Percentiles rank a stretch among this genome's conserved stretches.
Evolutionary conservation across 202 grass and related monocot species (phyloP).

Genomic region (Brachypodium distachyon): DNA sequence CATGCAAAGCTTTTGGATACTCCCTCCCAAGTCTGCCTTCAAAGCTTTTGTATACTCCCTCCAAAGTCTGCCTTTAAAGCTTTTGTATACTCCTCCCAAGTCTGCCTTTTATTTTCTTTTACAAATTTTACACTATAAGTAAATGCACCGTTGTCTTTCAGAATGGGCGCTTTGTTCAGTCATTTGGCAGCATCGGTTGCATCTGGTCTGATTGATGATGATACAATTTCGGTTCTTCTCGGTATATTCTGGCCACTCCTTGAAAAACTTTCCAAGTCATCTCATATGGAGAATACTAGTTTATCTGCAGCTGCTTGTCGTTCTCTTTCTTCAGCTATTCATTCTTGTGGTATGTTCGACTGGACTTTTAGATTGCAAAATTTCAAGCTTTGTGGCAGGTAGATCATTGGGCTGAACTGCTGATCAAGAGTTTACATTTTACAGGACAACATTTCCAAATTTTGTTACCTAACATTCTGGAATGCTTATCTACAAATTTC

Average conservation of each 20-base stretch:
- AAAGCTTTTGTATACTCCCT: not conserved
- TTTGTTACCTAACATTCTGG: conserved; percentile 75
- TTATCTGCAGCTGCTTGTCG: conserved; percentile 80
- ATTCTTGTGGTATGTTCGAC: conserved; percentile 59
- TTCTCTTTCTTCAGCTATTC: conserved; percentile 78
- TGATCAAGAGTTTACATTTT: conserved; percentile 26
- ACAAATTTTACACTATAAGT: not conserved
- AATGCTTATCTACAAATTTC: conserved; percentile 84
- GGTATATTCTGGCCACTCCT: conserved; percentile 84
- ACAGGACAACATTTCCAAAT: conserved; percentile 67
- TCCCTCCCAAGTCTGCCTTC: not conserved
- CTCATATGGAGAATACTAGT: conserved; percentile 77
- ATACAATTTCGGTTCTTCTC: conserved; percentile 60
- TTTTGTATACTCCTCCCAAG: not conserved
- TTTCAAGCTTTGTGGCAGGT: conserved; percentile 9
- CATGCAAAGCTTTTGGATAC: not conserved
- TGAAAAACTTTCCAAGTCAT: conserved; percentile 75
- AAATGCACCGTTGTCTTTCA: conserved; percentile 31
- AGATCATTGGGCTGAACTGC: not conserved
- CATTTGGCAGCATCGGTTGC: conserved; percentile 44
- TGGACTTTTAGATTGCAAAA: conserved; percentile 1
- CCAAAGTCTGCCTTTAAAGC: not conserved
- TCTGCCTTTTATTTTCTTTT: not conserved
- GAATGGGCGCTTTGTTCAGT: conserved; percentile 78
- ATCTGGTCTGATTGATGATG: conserved; percentile 64